Percentiles rank a stretch among this genome's conserved stretches.
Conservation (phyloP, 495 filamentous ascomycete species). For the Annulohypoxylon moriforme region DNA sequence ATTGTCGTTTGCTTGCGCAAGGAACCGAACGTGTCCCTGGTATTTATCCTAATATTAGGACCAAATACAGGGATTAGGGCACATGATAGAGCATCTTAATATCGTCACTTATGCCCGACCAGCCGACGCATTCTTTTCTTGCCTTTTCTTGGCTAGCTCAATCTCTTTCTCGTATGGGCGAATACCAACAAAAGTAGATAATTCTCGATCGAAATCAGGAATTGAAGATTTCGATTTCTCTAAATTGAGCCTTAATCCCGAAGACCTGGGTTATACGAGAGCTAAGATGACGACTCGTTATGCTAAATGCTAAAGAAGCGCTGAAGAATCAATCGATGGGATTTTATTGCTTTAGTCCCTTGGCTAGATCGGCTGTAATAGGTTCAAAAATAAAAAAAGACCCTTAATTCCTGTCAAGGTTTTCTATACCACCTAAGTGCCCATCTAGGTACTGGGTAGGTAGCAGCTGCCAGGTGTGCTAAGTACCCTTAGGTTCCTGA, state of each 20-base stretch:
- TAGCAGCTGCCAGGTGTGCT: neutral
- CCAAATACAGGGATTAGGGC: constrained; percentile 1
- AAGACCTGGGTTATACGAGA: neutral
- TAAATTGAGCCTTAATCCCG: constrained; percentile 7
- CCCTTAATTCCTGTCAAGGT: constrained; percentile 15
- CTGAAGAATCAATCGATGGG: neutral
- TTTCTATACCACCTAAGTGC: constrained; percentile 4
- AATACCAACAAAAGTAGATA: neutral
- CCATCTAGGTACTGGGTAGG: neutral
- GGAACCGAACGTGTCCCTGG: constrained; percentile 1
- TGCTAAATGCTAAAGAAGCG: neutral
- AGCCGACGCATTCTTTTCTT: neutral
- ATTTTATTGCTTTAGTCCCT: constrained; percentile 4
- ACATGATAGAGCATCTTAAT: constrained; percentile 17
- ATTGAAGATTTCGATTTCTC: neutral
- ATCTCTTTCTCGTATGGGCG: constrained; percentile 9
- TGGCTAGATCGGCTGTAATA: neutral
- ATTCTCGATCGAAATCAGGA: constrained; percentile 2
- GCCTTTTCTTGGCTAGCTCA: constrained; percentile 2
- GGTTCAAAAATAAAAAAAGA: constrained; percentile 4
- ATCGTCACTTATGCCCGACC: constrained; percentile 16
- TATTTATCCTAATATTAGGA: constrained; percentile 1
- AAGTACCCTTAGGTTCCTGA: neutral
- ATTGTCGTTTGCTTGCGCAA: constrained; percentile 16
- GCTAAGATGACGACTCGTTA: constrained; percentile 4